A percentile compares a stretch with the other conserved stretches of the same genome.
These are phyloP conservation scores for Podospora appendiculata DNA, from an alignment of 495 filamentous ascomycete genomes.

Conservation along the genomic window DNA sequence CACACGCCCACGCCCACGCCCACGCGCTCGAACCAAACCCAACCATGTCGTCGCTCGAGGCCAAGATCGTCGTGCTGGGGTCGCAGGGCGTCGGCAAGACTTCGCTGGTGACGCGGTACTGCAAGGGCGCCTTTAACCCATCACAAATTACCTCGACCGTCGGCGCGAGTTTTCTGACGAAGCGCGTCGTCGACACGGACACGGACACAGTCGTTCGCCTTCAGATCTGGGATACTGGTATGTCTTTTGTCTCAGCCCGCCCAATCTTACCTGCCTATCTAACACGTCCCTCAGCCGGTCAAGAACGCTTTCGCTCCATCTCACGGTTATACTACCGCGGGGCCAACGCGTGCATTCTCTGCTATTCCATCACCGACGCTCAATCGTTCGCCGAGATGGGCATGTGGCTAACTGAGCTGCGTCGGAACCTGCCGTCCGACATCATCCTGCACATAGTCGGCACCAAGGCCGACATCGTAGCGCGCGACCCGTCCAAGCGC, in stretches of 20 bases:
- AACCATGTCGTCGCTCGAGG: slow-evolving; percentile 70
- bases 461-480: slow-evolving; percentile 88
- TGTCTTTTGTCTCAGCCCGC: background rate
- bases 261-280: background rate
- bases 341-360: slow-evolving; percentile 89
- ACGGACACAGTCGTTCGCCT: slow-evolving; percentile 71
- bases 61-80: slow-evolving; percentile 87
- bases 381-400: slow-evolving; percentile 89
- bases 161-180: slow-evolving; percentile 90
- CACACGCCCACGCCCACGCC: too few relatives aligned
- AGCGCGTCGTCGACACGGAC: slow-evolving; percentile 79
- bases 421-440: slow-evolving; percentile 58
- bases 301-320: slow-evolving; percentile 91
- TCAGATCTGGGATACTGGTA: slow-evolving; percentile 83
- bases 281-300: slow-evolving; percentile 51
- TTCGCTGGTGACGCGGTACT: slow-evolving; percentile 78
- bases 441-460: slow-evolving; percentile 95
- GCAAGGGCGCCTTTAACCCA: slow-evolving; percentile 69
- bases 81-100: slow-evolving; percentile 95
- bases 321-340: slow-evolving; percentile 92
- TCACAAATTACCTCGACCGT: slow-evolving; percentile 70
- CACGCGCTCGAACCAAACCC: too few relatives aligned
- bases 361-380: slow-evolving; percentile 88
- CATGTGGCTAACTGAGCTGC: slow-evolving; percentile 76
- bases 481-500: slow-evolving; percentile 63